Evolutionary conservation across 1,139 yeast genomes (phyloP).

Genomic region (Saccharomyces hybrid): DNA sequence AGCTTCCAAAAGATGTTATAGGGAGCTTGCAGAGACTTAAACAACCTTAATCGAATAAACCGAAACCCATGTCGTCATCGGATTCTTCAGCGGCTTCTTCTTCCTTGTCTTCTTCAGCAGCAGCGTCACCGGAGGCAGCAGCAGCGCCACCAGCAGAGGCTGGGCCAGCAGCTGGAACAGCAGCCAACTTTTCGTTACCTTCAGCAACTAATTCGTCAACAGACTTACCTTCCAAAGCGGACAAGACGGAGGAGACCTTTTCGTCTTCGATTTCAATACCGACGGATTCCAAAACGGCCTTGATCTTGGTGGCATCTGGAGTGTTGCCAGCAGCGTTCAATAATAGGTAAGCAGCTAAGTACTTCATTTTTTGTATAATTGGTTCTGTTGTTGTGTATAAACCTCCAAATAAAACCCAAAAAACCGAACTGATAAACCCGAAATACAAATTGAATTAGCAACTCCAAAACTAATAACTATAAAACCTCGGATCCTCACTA

Average conservation of each 20-base stretch:
- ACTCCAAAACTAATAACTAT: background rate
- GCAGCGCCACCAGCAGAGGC: constrained; percentile 56
- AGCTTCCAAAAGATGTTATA: background rate
- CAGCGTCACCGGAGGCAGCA: constrained; percentile 50
- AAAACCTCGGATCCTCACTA: background rate
- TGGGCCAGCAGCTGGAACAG: constrained; percentile 80
- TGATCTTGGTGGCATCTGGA: constrained; percentile 68
- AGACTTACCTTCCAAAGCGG: constrained; percentile 71
- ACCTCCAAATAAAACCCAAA: background rate
- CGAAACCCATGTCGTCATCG: constrained; percentile 84
- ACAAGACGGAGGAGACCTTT: constrained; percentile 56
- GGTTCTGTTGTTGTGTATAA: background rate
- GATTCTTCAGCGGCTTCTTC: constrained; percentile 48
- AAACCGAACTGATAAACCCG: too few relatives aligned
- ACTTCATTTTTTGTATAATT: constrained; percentile 45
- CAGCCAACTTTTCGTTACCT: constrained; percentile 75
- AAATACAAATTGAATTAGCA: background rate
- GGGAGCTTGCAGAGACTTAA: background rate
- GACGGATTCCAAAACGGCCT: constrained; percentile 64
- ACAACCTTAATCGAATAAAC: constrained; percentile 65
- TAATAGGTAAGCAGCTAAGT: constrained; percentile 85
- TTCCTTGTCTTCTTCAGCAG: constrained; percentile 53
- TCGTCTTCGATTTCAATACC: constrained; percentile 74
- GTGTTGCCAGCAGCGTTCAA: constrained; percentile 80
- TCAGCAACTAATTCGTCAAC: constrained; percentile 67